A percentile compares a stretch with the other conserved stretches of the same genome.
These are phyloP conservation scores for Chloranthus sessilifolius DNA, from an alignment of 164 flowering plant species.

Conservation along the genomic window DNA sequence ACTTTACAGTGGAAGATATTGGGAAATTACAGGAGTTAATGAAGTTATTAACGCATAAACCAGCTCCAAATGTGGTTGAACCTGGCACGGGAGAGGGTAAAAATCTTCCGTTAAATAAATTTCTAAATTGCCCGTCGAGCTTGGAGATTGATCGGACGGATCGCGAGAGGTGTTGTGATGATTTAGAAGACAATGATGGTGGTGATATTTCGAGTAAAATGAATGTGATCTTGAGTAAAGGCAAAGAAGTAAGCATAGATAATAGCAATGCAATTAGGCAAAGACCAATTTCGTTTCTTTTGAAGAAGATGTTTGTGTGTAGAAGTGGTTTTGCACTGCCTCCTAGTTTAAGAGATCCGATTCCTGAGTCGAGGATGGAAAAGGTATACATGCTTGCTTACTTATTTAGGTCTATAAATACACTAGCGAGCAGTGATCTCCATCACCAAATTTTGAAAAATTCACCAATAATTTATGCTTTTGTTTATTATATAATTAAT, in stretches of 20 bases:
- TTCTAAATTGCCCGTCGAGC: slow-evolving; percentile 87
- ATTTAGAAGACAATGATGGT: slow-evolving; percentile 28
- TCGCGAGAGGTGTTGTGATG: slow-evolving; percentile 9
- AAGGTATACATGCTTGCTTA: slow-evolving; percentile 46
- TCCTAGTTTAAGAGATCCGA: slow-evolving; percentile 53
- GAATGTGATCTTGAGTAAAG: slow-evolving; percentile 54
- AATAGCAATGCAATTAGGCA: slow-evolving; percentile 44
- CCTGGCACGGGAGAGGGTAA: slow-evolving; percentile 21
- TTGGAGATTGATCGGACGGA: slow-evolving; percentile 63
- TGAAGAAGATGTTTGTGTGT: slow-evolving; percentile 69
- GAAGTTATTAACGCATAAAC: slow-evolving; percentile 53
- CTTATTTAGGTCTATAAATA: too few species aligned
- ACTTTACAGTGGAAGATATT: slow-evolving; percentile 79
- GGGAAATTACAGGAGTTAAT: slow-evolving; percentile 52
- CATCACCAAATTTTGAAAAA: too few species aligned
- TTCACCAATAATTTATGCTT: too few species aligned
- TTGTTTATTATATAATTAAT: too few species aligned
- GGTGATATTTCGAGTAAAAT: slow-evolving; percentile 25
- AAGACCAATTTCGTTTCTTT: slow-evolving; percentile 61
- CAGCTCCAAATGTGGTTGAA: slow-evolving; percentile 15
- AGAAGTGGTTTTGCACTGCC: slow-evolving; percentile 42
- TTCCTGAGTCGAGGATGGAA: slow-evolving; percentile 73
- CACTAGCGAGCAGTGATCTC: too few species aligned
- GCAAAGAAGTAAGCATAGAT: slow-evolving; percentile 48
- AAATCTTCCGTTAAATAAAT: slow-evolving; percentile 71